Evolutionary conservation across 495 filamentous ascomycete species (phyloP).

Genomic region (Annulohypoxylon maeteangense): DNA sequence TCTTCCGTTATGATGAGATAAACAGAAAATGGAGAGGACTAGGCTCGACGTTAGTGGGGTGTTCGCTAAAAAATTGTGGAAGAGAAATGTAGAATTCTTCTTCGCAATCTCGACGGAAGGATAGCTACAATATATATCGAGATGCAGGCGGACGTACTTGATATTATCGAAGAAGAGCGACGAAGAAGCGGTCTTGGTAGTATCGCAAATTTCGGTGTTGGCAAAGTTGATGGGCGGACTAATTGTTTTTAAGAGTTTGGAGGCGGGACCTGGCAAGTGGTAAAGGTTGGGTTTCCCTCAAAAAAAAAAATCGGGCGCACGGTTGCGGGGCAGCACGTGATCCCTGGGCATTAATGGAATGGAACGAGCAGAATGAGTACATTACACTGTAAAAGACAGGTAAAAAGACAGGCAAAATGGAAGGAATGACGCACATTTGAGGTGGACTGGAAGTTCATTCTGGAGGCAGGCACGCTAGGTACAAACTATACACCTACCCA

Average conservation of each 20-base stretch:
- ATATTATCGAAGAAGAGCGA: conserved; percentile 16
- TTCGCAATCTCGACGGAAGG: conserved; percentile 11
- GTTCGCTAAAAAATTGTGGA: conserved; percentile 9
- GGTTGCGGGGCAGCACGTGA: conserved; percentile 46
- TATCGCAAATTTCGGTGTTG: conserved; percentile 36
- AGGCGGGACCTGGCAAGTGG: conserved; percentile 39
- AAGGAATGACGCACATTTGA: conserved; percentile 40
- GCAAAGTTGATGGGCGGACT: conserved; percentile 32
- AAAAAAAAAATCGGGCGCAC: conserved; percentile 44
- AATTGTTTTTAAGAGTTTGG: conserved; percentile 40
- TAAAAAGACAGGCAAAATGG: background rate
- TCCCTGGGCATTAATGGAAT: conserved; percentile 42
- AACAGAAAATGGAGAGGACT: conserved; percentile 51
- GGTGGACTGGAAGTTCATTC: background rate
- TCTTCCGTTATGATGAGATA: conserved; percentile 52
- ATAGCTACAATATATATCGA: conserved; percentile 2
- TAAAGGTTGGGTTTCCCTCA: conserved; percentile 41
- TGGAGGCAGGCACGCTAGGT: too few relatives aligned
- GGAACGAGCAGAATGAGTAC: conserved; percentile 32
- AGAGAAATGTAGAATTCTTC: background rate
- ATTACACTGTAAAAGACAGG: too few relatives aligned
- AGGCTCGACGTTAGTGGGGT: conserved; percentile 49
- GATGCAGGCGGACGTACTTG: conserved; percentile 32
- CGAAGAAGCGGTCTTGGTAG: background rate
- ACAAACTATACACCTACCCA: too few relatives aligned